Evolutionary conservation across 768 basidiomycete species (phyloP).

Genomic region (Pulveroboletus ravenelii): DNA sequence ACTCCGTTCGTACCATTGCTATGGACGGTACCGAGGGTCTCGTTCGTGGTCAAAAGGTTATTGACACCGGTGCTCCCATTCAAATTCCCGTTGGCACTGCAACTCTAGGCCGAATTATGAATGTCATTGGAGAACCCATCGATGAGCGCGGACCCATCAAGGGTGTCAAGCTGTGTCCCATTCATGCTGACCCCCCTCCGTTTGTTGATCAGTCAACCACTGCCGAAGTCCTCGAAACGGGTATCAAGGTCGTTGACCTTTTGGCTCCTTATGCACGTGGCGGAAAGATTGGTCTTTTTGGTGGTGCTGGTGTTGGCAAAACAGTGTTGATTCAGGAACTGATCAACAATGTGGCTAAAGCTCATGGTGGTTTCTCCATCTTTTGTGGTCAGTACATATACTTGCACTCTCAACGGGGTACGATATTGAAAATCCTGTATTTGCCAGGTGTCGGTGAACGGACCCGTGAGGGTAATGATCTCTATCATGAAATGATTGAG

Average conservation of each 20-base stretch:
- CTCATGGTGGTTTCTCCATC: conserved; percentile 99
- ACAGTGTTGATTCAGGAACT: conserved; percentile 99
- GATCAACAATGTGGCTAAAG: conserved; percentile 99
- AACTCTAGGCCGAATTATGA: conserved; percentile 99
- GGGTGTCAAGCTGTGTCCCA: conserved; percentile 86
- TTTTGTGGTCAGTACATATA: conserved; percentile 71
- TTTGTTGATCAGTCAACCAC: conserved; percentile 99
- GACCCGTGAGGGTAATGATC: conserved; percentile 99
- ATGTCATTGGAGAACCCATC: conserved; percentile 99
- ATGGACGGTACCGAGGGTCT: conserved; percentile 99
- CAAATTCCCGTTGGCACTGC: conserved; percentile 92
- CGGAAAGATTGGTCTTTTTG: conserved; percentile 99
- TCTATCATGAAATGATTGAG: conserved; percentile 99
- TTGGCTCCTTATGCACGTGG: conserved; percentile 99
- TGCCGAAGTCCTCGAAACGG: conserved; percentile 98
- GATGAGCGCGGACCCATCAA: conserved; percentile 99
- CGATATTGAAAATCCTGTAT: conserved; percentile 8
- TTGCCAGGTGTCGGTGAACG: conserved; percentile 93
- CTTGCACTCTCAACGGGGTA: background rate
- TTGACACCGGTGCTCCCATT: conserved; percentile 97
- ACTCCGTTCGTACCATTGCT: conserved; percentile 98
- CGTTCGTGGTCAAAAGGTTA: conserved; percentile 94
- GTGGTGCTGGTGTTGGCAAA: conserved; percentile 99
- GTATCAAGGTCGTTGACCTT: conserved; percentile 99
- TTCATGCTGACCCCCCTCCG: conserved; percentile 94